Evolutionary conservation across 148 eudicot species (phyloP), one percentile per base, ranked within the genome.

Genomic region (Rhododendron simsii): DNA sequence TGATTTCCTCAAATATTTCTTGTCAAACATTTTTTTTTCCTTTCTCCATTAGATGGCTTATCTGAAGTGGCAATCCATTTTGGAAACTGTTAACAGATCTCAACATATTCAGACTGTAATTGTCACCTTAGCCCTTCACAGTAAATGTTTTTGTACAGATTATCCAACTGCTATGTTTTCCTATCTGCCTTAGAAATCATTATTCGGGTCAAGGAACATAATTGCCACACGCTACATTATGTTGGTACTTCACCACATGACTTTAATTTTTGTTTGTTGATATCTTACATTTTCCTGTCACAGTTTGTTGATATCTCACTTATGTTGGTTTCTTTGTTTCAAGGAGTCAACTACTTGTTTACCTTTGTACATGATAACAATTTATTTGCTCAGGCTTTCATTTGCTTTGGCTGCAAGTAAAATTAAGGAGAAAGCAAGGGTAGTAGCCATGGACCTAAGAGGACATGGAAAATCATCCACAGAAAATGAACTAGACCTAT

Each of bases 391-490:
- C 93, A 96, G 99, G 93, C 98, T 96, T 67, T 96, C 99, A 80
- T 96, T 96, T 93, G 98, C 99, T 81, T 85, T 95, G 82, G 88
- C 98, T 88, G 95, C 99, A 7, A 89, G 90, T 73, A 91, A 86
- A 87, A 92, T 96, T 45, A 96, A 94, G 90, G 98, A 96, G 90
- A 94, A 96, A 90, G 95, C 92, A 85, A 90, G 95, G 85, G 93
- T 96, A 15, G 98, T 96, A 84, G 95, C 99, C 55, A 87, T 96
- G 98, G 99, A 96, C 89, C 88, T 94, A 87, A 91, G 99, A 91
- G 99, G 99, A 78, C 99, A 96, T 89, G 99, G 99, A 82, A 96
- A 96, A 86, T 91, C 99, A 84, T 85, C 88, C 76, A 93, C 98
- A 7, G 98, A 95, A 86, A 90, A 94, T 92, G 98, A 96, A 79